phyloP scores from a whole-genome alignment of 139 green algal genomes.

The Chlamydomonas schloesseri region DNA sequence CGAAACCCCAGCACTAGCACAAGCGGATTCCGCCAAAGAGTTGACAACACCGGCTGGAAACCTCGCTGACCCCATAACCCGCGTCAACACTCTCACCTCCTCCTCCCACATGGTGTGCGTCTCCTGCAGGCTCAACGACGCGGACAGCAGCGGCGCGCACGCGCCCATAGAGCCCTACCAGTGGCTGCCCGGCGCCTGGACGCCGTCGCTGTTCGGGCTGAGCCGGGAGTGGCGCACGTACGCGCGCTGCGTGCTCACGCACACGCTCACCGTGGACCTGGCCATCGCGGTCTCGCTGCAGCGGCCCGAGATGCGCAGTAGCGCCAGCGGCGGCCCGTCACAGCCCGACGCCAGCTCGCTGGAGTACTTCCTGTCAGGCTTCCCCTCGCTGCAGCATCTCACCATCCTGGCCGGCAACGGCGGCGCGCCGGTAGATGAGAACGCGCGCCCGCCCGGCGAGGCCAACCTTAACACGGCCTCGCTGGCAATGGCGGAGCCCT shows the following conservation, averaged over 20 bases:
- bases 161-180: conserved; percentile 10
- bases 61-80: too few species aligned
- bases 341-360: not conserved
- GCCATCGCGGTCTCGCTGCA: conserved; percentile 34
- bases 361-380: conserved; percentile 15
- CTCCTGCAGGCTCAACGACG: conserved; percentile 8
- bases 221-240: not conserved
- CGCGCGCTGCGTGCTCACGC: conserved; percentile 11
- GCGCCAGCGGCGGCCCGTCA: not conserved
- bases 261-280: conserved; percentile 15
- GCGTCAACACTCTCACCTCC: too few species aligned
- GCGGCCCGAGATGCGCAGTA: not conserved
- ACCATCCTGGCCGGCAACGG: conserved; percentile 39
- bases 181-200: conserved; percentile 37
- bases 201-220: conserved; percentile 24
- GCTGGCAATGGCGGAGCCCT: conserved; percentile 24
- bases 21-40: too few species aligned
- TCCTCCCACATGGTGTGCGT: not conserved
- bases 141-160: not conserved
- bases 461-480: not conserved
- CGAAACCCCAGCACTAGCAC: too few species aligned
- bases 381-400: conserved; percentile 24
- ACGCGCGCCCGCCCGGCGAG: too few species aligned
- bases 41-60: too few species aligned
- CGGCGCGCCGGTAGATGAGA: conserved; percentile 34